Percentiles rank a stretch among this genome's conserved stretches.
Evolutionary conservation across 352 stramenopile species (phyloP).

Genomic region (Peronosclerospora sorghi): DNA sequence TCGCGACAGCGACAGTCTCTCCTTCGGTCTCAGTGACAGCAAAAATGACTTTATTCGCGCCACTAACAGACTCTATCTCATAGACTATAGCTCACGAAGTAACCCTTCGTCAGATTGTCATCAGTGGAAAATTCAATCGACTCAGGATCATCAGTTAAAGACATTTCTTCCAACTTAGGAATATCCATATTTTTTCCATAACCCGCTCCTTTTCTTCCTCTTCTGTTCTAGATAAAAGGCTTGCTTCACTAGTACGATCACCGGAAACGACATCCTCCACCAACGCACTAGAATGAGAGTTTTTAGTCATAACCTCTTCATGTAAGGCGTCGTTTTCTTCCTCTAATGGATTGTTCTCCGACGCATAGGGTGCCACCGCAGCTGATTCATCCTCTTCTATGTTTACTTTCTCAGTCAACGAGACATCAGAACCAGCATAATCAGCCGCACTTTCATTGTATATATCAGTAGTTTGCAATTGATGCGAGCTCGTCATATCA

Average conservation of each 20-base stretch:
- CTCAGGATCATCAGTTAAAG: not conserved
- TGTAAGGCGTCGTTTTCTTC: not conserved
- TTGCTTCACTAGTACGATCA: slow-evolving; percentile 3
- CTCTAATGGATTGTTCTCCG: too few species aligned
- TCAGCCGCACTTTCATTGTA: slow-evolving; percentile 2
- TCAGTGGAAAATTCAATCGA: not conserved
- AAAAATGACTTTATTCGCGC: not conserved
- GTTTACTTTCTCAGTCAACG: slow-evolving; percentile 1
- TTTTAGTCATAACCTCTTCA: not conserved
- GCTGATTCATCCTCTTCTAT: not conserved
- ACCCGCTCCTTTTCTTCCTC: not conserved
- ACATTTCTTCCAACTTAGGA: not conserved
- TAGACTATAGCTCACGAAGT: not conserved
- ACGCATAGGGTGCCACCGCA: not conserved
- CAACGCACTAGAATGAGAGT: not conserved
- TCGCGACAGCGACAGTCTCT: not conserved
- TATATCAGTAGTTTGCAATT: not conserved
- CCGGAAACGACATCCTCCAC: not conserved
- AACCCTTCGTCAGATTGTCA: not conserved
- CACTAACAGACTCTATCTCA: slow-evolving; percentile 1
- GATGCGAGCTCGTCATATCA: slow-evolving; percentile 1
- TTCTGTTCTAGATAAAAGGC: not conserved
- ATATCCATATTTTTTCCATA: not conserved
- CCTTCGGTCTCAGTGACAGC: slow-evolving; percentile 1
- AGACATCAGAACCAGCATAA: not conserved